These are phyloP conservation scores for Aspergillus intermedius DNA, from an alignment of 2,329 filamentous ascomycete genomes.

Conservation along the genomic window DNA sequence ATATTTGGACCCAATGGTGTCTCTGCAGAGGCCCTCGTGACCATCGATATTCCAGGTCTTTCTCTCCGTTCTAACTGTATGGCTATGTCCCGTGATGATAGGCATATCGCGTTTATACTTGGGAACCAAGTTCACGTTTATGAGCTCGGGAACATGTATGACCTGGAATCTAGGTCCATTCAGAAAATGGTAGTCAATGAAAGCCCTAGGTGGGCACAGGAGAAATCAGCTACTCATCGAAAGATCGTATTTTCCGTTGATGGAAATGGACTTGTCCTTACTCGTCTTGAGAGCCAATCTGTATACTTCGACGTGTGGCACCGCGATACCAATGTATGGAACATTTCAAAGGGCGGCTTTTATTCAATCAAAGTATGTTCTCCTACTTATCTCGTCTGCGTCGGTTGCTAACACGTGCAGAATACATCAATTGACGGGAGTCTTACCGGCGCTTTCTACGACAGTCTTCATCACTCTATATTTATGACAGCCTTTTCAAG, in stretches of 20 bases:
- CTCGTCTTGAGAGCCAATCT: slow-evolving; percentile 25
- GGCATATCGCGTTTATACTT: slow-evolving; percentile 16
- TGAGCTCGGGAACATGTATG: slow-evolving; percentile 14
- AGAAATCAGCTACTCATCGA: slow-evolving; percentile 20
- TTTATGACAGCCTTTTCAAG: slow-evolving; percentile 22
- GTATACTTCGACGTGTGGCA: slow-evolving; percentile 18
- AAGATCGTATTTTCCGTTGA: slow-evolving; percentile 30
- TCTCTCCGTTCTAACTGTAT: slow-evolving; percentile 11
- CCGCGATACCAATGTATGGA: slow-evolving; percentile 13
- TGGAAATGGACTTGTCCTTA: slow-evolving; percentile 25
- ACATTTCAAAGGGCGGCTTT: slow-evolving; percentile 3
- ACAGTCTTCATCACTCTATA: slow-evolving; percentile 19
- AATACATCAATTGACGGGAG: slow-evolving; percentile 31
- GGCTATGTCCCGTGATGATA: slow-evolving; percentile 18
- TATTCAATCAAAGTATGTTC: no score
- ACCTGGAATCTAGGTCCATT: slow-evolving; percentile 9
- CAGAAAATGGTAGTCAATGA: slow-evolving; percentile 9
- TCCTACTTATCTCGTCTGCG: no score
- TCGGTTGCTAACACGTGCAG: slow-evolving; percentile 9
- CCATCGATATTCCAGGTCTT: slow-evolving; percentile 24
- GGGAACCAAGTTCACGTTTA: slow-evolving; percentile 16
- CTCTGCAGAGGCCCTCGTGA: slow-evolving; percentile 12
- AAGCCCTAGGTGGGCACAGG: slow-evolving; percentile 1
- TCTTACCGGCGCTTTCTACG: slow-evolving; percentile 29
- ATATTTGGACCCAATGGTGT: slow-evolving; percentile 22